These are phyloP conservation scores for Misopates orontium DNA, from an alignment of 257 asterid species.

Conservation along the genomic window DNA sequence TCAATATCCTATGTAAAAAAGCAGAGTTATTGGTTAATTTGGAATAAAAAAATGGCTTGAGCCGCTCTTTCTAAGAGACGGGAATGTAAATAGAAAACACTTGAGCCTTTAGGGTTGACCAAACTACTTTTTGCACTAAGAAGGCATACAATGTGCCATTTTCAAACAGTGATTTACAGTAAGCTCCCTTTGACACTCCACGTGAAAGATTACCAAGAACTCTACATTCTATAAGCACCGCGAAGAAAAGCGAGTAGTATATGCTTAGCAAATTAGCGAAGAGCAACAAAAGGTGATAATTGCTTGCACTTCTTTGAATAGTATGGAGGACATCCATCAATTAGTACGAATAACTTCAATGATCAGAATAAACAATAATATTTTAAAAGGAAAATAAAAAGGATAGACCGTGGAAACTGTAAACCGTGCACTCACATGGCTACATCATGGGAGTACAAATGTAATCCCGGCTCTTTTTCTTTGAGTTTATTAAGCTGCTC, in stretches of 20 bases:
- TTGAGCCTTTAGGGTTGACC: too few species aligned
- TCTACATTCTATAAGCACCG: not conserved
- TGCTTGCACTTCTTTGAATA: constrained; percentile 1
- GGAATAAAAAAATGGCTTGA: constrained; percentile 7
- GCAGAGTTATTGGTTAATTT: constrained; percentile 11
- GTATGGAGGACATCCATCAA: not conserved
- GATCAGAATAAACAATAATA: not conserved
- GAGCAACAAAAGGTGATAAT: not conserved
- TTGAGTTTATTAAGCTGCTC: constrained; percentile 65
- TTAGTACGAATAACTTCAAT: not conserved
- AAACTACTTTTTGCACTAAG: constrained; percentile 17
- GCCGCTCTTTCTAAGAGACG: too few species aligned
- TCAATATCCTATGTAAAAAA: constrained; percentile 55
- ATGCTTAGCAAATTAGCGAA: constrained; percentile 1
- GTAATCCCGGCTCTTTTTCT: constrained; percentile 74
- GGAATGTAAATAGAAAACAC: too few species aligned
- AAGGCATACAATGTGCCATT: constrained; percentile 7
- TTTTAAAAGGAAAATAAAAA: constrained; percentile 15
- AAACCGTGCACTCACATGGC: constrained; percentile 68
- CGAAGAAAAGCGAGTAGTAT: constrained; percentile 1
- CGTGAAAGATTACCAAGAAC: not conserved
- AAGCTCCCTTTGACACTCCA: constrained; percentile 1
- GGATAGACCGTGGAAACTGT: constrained; percentile 12
- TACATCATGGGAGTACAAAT: constrained; percentile 84
- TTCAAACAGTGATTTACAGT: not conserved